These are phyloP conservation scores for Phanerodontia chrysosporium DNA, from an alignment of 768 basidiomycete genomes.

Conservation along the genomic window DNA sequence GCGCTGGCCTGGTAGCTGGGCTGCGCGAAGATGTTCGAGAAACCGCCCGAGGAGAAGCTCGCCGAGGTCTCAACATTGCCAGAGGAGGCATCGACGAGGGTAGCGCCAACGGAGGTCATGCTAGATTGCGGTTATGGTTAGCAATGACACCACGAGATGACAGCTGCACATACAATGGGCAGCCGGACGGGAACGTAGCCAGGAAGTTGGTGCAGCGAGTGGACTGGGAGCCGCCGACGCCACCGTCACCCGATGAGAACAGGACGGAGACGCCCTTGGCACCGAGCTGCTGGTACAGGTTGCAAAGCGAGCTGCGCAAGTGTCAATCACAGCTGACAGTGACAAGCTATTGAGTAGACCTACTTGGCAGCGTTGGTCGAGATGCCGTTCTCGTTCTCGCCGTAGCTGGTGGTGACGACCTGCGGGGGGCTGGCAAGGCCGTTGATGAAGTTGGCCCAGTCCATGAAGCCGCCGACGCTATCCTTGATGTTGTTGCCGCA, in stretches of 20 bases:
- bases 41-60: constrained; percentile 31
- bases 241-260: constrained; percentile 37
- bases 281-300: constrained; percentile 32
- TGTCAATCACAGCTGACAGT: neutral
- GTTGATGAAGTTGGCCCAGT: constrained; percentile 25
- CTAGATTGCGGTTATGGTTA: constrained; percentile 11
- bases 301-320: constrained; percentile 26
- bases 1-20: constrained; percentile 36
- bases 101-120: constrained; percentile 34
- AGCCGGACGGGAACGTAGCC: constrained; percentile 32
- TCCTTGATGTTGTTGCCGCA: constrained; percentile 27
- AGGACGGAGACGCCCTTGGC: constrained; percentile 33
- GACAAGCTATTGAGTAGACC: neutral
- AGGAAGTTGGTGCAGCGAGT: constrained; percentile 27
- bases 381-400: constrained; percentile 25
- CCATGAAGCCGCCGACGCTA: constrained; percentile 29
- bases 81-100: constrained; percentile 30
- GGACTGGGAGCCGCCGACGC: constrained; percentile 29
- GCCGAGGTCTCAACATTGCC: constrained; percentile 29
- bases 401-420: constrained; percentile 32
- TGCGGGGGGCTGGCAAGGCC: constrained; percentile 22
- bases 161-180: constrained; percentile 27
- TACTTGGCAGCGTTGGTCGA: constrained; percentile 23
- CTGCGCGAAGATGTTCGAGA: constrained; percentile 29
- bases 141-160: neutral